These are phyloP conservation scores for Botrytis porri DNA, from an alignment of 2,329 filamentous ascomycete genomes.

Conservation along the genomic window DNA sequence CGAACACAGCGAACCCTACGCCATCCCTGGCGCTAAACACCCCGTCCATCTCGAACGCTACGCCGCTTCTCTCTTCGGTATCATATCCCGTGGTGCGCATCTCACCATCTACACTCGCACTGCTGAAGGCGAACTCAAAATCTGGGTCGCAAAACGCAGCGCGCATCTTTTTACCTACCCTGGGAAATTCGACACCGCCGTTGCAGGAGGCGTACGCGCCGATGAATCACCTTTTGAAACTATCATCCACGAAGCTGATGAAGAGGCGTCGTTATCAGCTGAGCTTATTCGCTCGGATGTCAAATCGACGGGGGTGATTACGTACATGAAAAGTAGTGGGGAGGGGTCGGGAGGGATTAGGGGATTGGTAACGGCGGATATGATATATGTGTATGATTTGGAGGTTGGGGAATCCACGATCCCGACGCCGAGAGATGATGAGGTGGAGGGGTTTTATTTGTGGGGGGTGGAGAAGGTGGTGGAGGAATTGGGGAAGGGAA, in stretches of 20 bases:
- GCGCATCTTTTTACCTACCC: conserved; percentile 68
- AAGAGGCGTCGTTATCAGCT: conserved; percentile 67
- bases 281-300: conserved; percentile 52
- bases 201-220: conserved; percentile 71
- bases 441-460: conserved; percentile 72
- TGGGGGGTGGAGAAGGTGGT: conserved; percentile 60
- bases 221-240: conserved; percentile 63
- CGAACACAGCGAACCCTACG: conserved; percentile 19
- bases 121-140: conserved; percentile 44
- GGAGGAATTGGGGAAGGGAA: conserved; percentile 57
- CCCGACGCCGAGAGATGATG: conserved; percentile 68
- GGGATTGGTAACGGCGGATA: conserved; percentile 60
- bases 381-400: conserved; percentile 74
- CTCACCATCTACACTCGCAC: conserved; percentile 60
- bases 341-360: conserved; percentile 51
- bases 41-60: conserved; percentile 21
- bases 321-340: conserved; percentile 58
- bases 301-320: conserved; percentile 56
- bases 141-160: conserved; percentile 71
- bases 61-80: conserved; percentile 53
- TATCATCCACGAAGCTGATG: conserved; percentile 66
- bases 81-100: conserved; percentile 62
- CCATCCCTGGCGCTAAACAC: neutral
- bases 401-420: conserved; percentile 56
- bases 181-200: conserved; percentile 73